Evolutionary conservation across 2,329 filamentous ascomycete species (phyloP).

Genomic region (Hypoxylon sp.): DNA sequence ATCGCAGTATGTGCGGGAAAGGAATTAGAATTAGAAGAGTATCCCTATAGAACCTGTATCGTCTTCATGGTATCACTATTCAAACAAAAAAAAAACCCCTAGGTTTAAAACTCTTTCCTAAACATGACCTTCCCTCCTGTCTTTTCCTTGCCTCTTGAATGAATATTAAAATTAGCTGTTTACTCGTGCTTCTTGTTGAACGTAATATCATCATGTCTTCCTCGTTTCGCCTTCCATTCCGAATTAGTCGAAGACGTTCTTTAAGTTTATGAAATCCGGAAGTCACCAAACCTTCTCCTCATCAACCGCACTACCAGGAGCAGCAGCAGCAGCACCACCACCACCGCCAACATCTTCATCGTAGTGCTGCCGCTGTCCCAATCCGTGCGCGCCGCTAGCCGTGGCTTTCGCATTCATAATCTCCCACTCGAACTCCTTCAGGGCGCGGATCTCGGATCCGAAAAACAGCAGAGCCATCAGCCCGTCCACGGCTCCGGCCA

Average conservation of each 20-base stretch:
- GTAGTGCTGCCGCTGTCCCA: slow-evolving; percentile 3
- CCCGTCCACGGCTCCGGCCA: slow-evolving; percentile 81
- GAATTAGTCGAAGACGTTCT: too few species aligned
- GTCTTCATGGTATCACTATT: slow-evolving; percentile 25
- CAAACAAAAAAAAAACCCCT: background rate
- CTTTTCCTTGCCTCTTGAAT: too few species aligned
- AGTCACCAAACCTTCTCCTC: slow-evolving; percentile 37
- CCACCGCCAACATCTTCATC: background rate
- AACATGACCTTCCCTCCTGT: background rate
- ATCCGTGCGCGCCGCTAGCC: slow-evolving; percentile 45
- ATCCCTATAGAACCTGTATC: slow-evolving; percentile 30
- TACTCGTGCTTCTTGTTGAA: too few species aligned
- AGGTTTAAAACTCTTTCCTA: background rate
- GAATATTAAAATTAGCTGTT: too few species aligned
- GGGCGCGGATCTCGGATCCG: slow-evolving; percentile 78
- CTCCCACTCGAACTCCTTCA: slow-evolving; percentile 96
- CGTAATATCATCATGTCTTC: too few species aligned
- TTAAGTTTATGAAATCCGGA: too few species aligned
- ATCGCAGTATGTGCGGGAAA: slow-evolving; percentile 15
- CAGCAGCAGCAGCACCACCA: too few species aligned
- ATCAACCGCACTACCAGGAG: slow-evolving; percentile 5
- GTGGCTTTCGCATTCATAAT: slow-evolving; percentile 71
- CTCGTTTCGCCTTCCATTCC: too few species aligned
- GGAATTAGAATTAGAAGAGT: slow-evolving; percentile 28
- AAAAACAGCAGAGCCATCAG: slow-evolving; percentile 89